Percentiles rank a stretch among this genome's conserved stretches.
phyloP scores from a whole-genome alignment of 2,329 filamentous ascomycete species.

The Geosmithia putterillii region DNA sequence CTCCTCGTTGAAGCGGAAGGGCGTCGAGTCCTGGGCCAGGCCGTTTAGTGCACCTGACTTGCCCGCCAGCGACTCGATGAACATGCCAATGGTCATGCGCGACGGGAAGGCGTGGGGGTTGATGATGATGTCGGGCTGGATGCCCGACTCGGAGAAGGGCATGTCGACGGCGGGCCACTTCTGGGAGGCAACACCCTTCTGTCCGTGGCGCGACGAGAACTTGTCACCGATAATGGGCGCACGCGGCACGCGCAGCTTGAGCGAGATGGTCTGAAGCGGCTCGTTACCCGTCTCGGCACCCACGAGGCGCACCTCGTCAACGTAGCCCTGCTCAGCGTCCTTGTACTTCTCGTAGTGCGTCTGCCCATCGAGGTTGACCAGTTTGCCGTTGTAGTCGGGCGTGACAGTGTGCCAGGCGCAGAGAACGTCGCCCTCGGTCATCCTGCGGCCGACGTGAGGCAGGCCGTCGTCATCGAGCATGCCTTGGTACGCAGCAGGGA shows the following conservation, averaged over 20 bases:
- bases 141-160: slow-evolving; percentile 93
- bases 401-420: slow-evolving; percentile 85
- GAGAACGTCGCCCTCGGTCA: slow-evolving; percentile 72
- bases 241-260: slow-evolving; percentile 87
- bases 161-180: slow-evolving; percentile 91
- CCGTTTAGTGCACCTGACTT: slow-evolving; percentile 92
- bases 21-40: slow-evolving; percentile 89
- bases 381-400: slow-evolving; percentile 63
- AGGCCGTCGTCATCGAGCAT: slow-evolving; percentile 81
- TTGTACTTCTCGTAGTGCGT: slow-evolving; percentile 93
- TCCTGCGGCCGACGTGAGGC: slow-evolving; percentile 63
- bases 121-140: slow-evolving; percentile 96
- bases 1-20: slow-evolving; percentile 87
- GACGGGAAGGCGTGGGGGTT: slow-evolving; percentile 99
- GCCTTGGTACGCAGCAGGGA: slow-evolving; percentile 57
- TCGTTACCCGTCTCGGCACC: slow-evolving; percentile 75
- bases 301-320: slow-evolving; percentile 87
- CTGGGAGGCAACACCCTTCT: slow-evolving; percentile 94
- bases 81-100: slow-evolving; percentile 99
- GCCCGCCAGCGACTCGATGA: slow-evolving; percentile 90
- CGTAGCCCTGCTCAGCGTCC: slow-evolving; percentile 73
- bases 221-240: slow-evolving; percentile 94
- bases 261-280: slow-evolving; percentile 74
- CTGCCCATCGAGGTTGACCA: slow-evolving; percentile 73
- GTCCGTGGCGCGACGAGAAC: slow-evolving; percentile 95